phyloP scores from a whole-genome alignment of 257 asterid species.

The Nicotiana noctiflora region DNA sequence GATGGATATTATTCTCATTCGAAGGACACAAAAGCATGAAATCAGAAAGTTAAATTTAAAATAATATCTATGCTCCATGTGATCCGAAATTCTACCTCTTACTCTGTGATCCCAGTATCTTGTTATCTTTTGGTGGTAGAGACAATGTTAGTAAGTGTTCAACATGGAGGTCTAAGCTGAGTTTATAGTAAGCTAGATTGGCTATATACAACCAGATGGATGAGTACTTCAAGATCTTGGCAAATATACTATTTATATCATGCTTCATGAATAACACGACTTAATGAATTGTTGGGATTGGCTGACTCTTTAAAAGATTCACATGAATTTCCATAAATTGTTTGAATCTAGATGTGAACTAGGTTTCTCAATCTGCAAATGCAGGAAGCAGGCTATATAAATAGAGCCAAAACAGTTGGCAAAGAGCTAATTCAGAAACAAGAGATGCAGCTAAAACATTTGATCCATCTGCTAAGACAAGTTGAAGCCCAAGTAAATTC shows the following conservation, averaged over 20 bases:
- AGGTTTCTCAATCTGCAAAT: conserved; percentile 2
- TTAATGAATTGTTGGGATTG: not conserved
- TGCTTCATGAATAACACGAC: not conserved
- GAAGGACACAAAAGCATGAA: not conserved
- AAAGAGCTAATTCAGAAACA: conserved; percentile 56
- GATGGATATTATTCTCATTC: not conserved
- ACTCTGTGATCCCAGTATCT: not conserved
- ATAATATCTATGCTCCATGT: not conserved
- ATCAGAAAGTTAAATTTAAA: not conserved
- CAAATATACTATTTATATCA: not conserved
- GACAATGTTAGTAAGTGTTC: not conserved
- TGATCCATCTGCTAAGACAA: conserved; percentile 50
- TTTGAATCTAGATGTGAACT: not conserved
- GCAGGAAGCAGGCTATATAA: conserved; percentile 39
- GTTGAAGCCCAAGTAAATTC: conserved; percentile 59
- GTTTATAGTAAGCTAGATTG: not conserved
- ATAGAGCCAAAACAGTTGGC: conserved; percentile 40
- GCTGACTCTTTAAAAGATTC: not conserved
- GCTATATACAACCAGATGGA: not conserved
- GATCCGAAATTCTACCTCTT: not conserved
- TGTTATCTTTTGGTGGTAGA: not conserved
- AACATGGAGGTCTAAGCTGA: not conserved
- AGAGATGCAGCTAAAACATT: conserved; percentile 43
- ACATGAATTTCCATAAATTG: not conserved
- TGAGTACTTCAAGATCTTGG: not conserved